Percentiles rank a stretch among this genome's conserved stretches.
Evolutionary conservation across 805 yeast species (phyloP).

Genomic region (Wickerhamiella hasegawae): DNA sequence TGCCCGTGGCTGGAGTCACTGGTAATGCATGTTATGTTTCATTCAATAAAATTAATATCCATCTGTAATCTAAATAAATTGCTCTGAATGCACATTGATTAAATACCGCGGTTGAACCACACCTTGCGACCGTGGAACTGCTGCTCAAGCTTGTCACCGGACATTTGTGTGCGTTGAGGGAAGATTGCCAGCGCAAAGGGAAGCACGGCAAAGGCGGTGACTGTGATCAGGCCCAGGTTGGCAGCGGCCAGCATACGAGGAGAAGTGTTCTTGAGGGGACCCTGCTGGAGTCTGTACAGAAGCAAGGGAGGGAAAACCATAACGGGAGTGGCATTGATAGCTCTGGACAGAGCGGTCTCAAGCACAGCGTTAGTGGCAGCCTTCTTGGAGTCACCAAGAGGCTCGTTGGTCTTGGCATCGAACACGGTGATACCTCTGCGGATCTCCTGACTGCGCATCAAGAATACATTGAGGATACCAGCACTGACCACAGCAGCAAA

Average conservation of each 20-base stretch:
- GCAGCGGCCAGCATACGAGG: slow-evolving; percentile 45
- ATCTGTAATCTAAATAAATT: no score
- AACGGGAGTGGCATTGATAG: slow-evolving; percentile 90
- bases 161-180: slow-evolving; percentile 69
- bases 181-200: slow-evolving; percentile 94
- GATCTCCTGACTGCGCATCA: slow-evolving; percentile 93
- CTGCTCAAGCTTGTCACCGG: slow-evolving; percentile 45
- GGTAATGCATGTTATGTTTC: background rate
- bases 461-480: slow-evolving; percentile 86
- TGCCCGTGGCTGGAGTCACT: background rate
- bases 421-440: slow-evolving; percentile 33
- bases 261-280: slow-evolving; percentile 52
- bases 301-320: slow-evolving; percentile 93
- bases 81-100: no score
- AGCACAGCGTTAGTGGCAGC: slow-evolving; percentile 93
- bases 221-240: slow-evolving; percentile 75
- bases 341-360: slow-evolving; percentile 90
- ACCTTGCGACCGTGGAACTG: slow-evolving; percentile 44
- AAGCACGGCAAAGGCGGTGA: slow-evolving; percentile 70
- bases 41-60: no score
- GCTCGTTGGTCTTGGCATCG: slow-evolving; percentile 22
- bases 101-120: slow-evolving; percentile 89
- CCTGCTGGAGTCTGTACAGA: slow-evolving; percentile 60
- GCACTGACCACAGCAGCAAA: slow-evolving; percentile 98
- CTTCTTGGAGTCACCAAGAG: slow-evolving; percentile 51